A percentile compares a stretch with the other conserved stretches of the same genome.
phyloP scores from a whole-genome alignment of 2,329 filamentous ascomycete species.

The Truncatella angustata region DNA sequence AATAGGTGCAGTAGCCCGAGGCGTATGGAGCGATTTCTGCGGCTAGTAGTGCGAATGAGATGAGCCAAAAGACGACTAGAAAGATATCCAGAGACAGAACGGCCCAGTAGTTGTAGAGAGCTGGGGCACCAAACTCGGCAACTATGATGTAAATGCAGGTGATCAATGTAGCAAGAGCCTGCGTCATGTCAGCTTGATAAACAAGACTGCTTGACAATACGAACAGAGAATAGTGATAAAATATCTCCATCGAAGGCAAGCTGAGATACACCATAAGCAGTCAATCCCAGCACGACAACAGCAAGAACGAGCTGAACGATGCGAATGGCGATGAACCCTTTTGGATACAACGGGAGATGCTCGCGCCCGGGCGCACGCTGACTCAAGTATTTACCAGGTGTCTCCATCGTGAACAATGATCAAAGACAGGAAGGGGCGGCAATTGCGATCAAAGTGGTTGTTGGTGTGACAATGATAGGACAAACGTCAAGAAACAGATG shows the following conservation, averaged over 20 bases:
- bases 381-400: slow-evolving; percentile 24
- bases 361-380: slow-evolving; percentile 37
- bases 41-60: slow-evolving; percentile 40
- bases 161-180: slow-evolving; percentile 44
- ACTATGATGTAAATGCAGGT: slow-evolving; percentile 45
- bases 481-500: too few species aligned
- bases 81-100: slow-evolving; percentile 50
- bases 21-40: slow-evolving; percentile 28
- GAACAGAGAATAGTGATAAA: slow-evolving; percentile 40
- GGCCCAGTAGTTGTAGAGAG: slow-evolving; percentile 53
- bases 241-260: slow-evolving; percentile 22
- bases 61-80: slow-evolving; percentile 52
- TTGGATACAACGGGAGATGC: slow-evolving; percentile 45
- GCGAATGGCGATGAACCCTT: slow-evolving; percentile 40
- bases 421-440: too few species aligned
- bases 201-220: slow-evolving; percentile 17
- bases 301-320: slow-evolving; percentile 45
- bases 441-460: too few species aligned
- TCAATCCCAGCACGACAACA: slow-evolving; percentile 44
- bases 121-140: slow-evolving; percentile 37
- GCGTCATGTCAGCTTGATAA: neutral
- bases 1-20: slow-evolving; percentile 20
- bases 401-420: neutral
- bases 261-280: slow-evolving; percentile 40
- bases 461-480: too few species aligned